Evolutionary conservation across 1,284 basidiomycete genomes (phyloP).

Genomic region (Naganishia liquefaciens): DNA sequence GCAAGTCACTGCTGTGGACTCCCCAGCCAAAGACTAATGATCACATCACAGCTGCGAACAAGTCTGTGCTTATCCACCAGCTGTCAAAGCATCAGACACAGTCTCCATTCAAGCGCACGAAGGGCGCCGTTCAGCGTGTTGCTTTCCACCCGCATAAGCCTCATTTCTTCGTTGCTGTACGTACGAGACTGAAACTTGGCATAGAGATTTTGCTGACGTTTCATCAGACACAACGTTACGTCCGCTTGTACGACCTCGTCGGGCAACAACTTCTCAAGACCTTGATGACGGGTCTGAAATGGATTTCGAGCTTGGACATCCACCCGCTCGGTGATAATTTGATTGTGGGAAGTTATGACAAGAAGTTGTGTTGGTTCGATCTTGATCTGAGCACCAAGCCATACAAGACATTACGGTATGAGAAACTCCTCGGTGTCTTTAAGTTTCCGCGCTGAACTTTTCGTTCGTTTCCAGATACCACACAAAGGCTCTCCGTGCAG

Average conservation of each 20-base stretch:
- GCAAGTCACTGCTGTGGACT: constrained; percentile 39
- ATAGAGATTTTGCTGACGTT: background rate
- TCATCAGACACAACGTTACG: constrained; percentile 85
- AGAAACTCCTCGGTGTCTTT: background rate
- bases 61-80: constrained; percentile 75
- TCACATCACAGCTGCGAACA: constrained; percentile 44
- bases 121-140: constrained; percentile 85
- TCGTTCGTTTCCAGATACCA: constrained; percentile 70
- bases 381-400: constrained; percentile 92
- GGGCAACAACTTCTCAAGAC: constrained; percentile 93
- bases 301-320: constrained; percentile 96
- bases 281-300: constrained; percentile 85
- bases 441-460: background rate
- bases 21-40: background rate
- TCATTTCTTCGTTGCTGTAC: constrained; percentile 93
- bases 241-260: constrained; percentile 91
- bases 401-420: constrained; percentile 87
- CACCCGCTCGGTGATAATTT: constrained; percentile 95
- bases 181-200: constrained; percentile 45
- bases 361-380: constrained; percentile 98
- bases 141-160: constrained; percentile 93
- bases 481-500: constrained; percentile 81
- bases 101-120: constrained; percentile 93
- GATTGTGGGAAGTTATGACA: constrained; percentile 95
- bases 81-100: constrained; percentile 90